phyloP scores from a whole-genome alignment of 176 grass and related monocot species.

The Rhynchospora breviuscula region DNA sequence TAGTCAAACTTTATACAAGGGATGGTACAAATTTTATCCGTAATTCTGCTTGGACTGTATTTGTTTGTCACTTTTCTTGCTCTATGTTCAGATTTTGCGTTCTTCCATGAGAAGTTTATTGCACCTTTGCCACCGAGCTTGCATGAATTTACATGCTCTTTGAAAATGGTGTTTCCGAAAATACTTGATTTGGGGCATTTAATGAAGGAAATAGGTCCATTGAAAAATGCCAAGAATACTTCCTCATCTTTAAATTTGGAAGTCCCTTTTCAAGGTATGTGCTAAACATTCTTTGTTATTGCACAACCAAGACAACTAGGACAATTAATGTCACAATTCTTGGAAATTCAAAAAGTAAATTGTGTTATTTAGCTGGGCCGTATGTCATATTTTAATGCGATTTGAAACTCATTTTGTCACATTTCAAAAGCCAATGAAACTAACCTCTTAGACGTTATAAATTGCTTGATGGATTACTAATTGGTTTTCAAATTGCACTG shows the following conservation, averaged over 20 bases:
- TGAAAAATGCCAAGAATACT: conserved; percentile 81
- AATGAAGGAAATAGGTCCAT: conserved; percentile 63
- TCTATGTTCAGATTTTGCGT: conserved; percentile 67
- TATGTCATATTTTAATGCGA: background rate
- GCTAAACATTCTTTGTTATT: background rate
- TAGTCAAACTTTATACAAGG: background rate
- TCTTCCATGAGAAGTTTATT: conserved; percentile 84
- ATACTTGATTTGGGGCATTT: conserved; percentile 83
- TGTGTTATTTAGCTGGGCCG: background rate
- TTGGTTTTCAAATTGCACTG: background rate
- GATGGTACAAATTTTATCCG: background rate
- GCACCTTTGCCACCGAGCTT: conserved; percentile 53
- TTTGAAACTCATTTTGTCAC: background rate
- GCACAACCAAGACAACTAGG: background rate
- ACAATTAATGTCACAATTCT: background rate
- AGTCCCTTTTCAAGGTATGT: conserved; percentile 60
- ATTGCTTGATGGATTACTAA: background rate
- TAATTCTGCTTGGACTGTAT: background rate
- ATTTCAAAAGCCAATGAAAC: background rate
- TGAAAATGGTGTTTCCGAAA: conserved; percentile 75
- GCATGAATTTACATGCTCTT: conserved; percentile 74
- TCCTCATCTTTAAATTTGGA: conserved; percentile 45
- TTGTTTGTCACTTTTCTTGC: background rate
- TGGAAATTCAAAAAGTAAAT: background rate
- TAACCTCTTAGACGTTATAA: background rate